Conservation (phyloP, 768 basidiomycete genomes). For the Termitomyces eurrhizus region DNA sequence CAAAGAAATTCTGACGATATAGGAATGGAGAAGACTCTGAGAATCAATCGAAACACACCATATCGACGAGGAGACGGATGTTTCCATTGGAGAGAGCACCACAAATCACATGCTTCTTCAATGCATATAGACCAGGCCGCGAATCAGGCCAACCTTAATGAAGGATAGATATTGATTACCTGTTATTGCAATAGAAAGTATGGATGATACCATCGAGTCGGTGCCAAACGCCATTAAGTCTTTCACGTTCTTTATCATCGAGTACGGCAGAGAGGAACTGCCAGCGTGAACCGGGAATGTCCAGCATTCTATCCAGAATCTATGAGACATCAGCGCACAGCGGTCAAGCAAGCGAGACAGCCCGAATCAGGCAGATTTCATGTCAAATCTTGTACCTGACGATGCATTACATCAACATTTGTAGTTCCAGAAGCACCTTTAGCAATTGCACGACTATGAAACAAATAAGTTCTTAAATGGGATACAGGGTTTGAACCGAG, state of each 20-base stretch:
- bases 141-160: conserved; percentile 55
- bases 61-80: conserved; percentile 53
- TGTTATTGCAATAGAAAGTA: neutral
- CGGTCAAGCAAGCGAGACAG: neutral
- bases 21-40: neutral
- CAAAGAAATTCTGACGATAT: neutral
- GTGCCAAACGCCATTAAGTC: conserved; percentile 58
- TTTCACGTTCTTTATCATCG: conserved; percentile 37
- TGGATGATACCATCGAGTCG: conserved; percentile 40
- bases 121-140: conserved; percentile 38
- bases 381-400: conserved; percentile 33
- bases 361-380: neutral
- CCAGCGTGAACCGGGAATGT: conserved; percentile 39
- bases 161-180: neutral
- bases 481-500: neutral
- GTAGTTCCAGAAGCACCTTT: conserved; percentile 41
- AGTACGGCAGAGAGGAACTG: conserved; percentile 39
- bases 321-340: conserved; percentile 18
- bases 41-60: conserved; percentile 34
- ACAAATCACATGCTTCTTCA: conserved; percentile 51
- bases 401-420: conserved; percentile 54
- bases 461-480: neutral
- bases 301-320: conserved; percentile 57
- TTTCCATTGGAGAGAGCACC: conserved; percentile 63
- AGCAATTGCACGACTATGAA: conserved; percentile 37